Conservation (phyloP, 352 stramenopile species). For the Thalassiosira exigua region DNA sequence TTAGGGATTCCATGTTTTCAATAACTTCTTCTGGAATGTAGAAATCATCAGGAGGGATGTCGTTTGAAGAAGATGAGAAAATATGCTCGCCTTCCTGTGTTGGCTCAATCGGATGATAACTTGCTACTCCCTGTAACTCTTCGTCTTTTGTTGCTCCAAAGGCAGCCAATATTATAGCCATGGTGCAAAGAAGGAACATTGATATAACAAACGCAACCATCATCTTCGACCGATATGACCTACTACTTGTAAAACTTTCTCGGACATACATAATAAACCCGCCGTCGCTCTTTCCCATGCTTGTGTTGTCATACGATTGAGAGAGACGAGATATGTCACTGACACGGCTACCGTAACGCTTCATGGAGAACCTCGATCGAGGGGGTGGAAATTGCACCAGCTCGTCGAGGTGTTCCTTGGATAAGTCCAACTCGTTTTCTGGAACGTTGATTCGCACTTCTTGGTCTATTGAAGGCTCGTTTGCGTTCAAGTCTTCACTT, state of each 20-base stretch:
- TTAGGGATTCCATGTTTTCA: too few relatives aligned
- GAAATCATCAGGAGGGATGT: background rate
- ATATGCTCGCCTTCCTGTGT: too few relatives aligned
- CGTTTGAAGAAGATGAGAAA: too few relatives aligned
- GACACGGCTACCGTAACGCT: background rate
- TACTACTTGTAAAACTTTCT: background rate
- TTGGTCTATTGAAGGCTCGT: conserved; percentile 2
- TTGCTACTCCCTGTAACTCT: too few relatives aligned
- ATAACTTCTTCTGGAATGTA: background rate
- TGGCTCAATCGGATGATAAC: too few relatives aligned
- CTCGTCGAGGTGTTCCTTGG: conserved; percentile 13
- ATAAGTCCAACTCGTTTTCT: conserved; percentile 9
- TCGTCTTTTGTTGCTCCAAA: background rate
- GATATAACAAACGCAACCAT: background rate
- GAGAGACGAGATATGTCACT: background rate
- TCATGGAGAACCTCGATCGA: background rate
- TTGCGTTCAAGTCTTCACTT: background rate
- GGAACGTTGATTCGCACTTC: conserved; percentile 13
- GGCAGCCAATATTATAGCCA: conserved; percentile 8
- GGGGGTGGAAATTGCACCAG: background rate
- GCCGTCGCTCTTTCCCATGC: background rate
- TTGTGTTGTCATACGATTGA: conserved; percentile 1
- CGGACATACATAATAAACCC: conserved; percentile 17
- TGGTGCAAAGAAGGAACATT: conserved; percentile 17
- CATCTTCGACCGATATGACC: conserved; percentile 6